Base-by-base conservation (phyloP, 352 stramenopile genomes). In the Phytophthora boehmeriae region DNA sequence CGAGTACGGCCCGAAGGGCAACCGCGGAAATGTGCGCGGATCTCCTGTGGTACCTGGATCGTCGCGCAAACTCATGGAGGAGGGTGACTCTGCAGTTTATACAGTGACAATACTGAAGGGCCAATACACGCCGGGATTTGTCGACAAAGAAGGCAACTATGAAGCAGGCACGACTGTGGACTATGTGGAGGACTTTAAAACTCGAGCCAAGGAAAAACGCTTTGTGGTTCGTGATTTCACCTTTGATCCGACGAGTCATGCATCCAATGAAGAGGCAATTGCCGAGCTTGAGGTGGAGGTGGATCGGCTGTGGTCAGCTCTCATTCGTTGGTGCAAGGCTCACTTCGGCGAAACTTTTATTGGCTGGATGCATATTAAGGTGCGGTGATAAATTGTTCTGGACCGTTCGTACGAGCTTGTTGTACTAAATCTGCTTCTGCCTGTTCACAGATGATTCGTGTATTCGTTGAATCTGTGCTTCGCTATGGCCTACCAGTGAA, bases 341-440 rank as follows among this genome's bases (percentile, higher is more conserved):
- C 97, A 99, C 73, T 99, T 98, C 75, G 95, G 96, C 67, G 97
- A 99, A 75, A 93, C 94, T 9, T 99, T 98, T 64, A 97, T 98
- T 45, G 96, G 95, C 10, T 99, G 96, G 97, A 98, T 99, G 88
- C 97, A 99, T 71, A 96, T 99, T 63, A 99, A 99, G 88, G 92
- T 98, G 13, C 10, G 66, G 16, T 14, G 5, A 30, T 42, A n/a
- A 8, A 2, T 46, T 41, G 13, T 8, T 41, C n/a, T 46, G 39
- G 13, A 10, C 35, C n/a, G 5, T 50, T 17, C 23, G 16, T 46
- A 20, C n/a, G 36, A 32, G 5, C 17, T 34, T 5, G 13, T 8
- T 25, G 39, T 11, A 17, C 44, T 54, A 58, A 57, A 38, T 59
- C 17, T 45, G 34, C 17, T 34, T 50, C 4, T 27, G 34, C 10